phyloP scores from a whole-genome alignment of 441 rosid genomes.

The Capsella rubella region DNA sequence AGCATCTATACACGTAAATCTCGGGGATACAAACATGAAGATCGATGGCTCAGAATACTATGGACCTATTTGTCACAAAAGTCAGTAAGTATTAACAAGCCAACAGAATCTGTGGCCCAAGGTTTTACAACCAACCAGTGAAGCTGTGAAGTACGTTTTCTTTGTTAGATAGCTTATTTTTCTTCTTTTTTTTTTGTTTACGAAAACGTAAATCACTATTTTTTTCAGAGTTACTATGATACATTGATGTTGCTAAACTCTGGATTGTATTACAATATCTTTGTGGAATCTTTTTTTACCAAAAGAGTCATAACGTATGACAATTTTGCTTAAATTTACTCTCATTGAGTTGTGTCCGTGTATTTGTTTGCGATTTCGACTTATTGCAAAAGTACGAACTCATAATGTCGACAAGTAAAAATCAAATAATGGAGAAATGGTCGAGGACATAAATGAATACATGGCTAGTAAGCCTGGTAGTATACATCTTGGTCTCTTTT shows the following conservation, averaged over 20 bases:
- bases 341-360: slow-evolving; percentile 18
- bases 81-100: slow-evolving; percentile 22
- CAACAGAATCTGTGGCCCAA: slow-evolving; percentile 31
- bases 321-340: background rate
- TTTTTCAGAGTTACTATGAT: background rate
- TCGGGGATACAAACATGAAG: slow-evolving; percentile 16
- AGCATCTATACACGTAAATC: background rate
- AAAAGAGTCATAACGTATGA: too few relatives aligned
- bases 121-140: slow-evolving; percentile 7
- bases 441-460: slow-evolving; percentile 18
- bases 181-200: background rate
- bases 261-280: background rate
- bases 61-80: slow-evolving; percentile 27
- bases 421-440: slow-evolving; percentile 38
- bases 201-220: background rate
- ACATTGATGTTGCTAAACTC: background rate
- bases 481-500: background rate
- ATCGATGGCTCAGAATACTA: slow-evolving; percentile 25
- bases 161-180: background rate
- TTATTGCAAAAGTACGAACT: slow-evolving; percentile 35
- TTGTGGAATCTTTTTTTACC: background rate
- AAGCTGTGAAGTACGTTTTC: slow-evolving; percentile 5
- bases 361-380: slow-evolving; percentile 12
- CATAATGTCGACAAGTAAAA: slow-evolving; percentile 38
- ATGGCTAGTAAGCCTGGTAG: slow-evolving; percentile 34